Conservation (phyloP, 441 rosid species). For the Omphalea diandra region DNA sequence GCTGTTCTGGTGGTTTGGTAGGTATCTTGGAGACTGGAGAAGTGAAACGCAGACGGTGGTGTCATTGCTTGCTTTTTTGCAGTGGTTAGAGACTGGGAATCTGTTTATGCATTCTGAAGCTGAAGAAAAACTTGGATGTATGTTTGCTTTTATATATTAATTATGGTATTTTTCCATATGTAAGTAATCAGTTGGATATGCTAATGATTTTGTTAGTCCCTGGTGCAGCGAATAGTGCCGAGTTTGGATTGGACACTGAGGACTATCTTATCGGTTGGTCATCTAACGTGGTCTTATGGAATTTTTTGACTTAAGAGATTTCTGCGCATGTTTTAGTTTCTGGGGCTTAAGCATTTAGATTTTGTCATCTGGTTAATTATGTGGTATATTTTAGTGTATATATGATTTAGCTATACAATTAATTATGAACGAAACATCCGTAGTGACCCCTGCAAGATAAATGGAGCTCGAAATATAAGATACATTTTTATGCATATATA, state of each 20-base stretch:
- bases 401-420: background rate
- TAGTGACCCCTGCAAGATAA: background rate
- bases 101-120: constrained; percentile 75
- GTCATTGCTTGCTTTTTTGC: constrained; percentile 78
- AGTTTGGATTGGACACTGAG: constrained; percentile 75
- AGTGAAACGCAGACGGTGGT: constrained; percentile 84
- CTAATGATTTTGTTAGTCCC: constrained; percentile 22
- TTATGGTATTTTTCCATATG: background rate
- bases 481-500: background rate
- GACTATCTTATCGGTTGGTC: constrained; percentile 85
- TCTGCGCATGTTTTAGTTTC: constrained; percentile 3
- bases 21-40: constrained; percentile 97
- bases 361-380: background rate
- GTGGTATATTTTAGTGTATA: background rate
- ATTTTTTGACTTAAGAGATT: background rate
- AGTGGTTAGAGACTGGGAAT: constrained; percentile 84
- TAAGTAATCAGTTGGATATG: constrained; percentile 12
- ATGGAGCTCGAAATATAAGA: background rate
- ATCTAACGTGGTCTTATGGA: constrained; percentile 3
- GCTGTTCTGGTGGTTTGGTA: constrained; percentile 12
- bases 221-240: constrained; percentile 63
- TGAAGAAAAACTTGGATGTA: constrained; percentile 80
- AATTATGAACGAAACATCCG: background rate
- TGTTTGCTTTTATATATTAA: constrained; percentile 24
- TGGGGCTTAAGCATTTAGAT: background rate